Evolutionary conservation across 2,329 filamentous ascomycete genomes (phyloP).

Genomic region (Ophiostoma sp.): DNA sequence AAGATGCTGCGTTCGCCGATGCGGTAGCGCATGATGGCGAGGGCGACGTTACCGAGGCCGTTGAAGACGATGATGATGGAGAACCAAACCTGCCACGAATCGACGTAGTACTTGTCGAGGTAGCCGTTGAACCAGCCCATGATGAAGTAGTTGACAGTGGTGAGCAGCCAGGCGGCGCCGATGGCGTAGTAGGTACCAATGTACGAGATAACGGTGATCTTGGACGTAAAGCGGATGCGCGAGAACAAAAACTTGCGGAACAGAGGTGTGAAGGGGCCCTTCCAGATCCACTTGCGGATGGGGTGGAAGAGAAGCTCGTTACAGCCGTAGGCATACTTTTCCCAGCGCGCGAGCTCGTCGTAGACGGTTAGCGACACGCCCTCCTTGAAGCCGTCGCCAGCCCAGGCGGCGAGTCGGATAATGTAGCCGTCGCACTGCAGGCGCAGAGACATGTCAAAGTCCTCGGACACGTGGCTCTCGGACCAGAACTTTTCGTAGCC

Average conservation of each 20-base stretch:
- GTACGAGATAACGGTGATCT: slow-evolving; percentile 70
- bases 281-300: slow-evolving; percentile 64
- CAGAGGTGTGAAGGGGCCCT: slow-evolving; percentile 71
- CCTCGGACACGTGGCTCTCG: slow-evolving; percentile 72
- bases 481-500: slow-evolving; percentile 78
- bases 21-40: slow-evolving; percentile 69
- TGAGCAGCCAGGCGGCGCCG: slow-evolving; percentile 69
- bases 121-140: slow-evolving; percentile 72
- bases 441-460: slow-evolving; percentile 76
- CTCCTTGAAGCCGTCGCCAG: slow-evolving; percentile 73
- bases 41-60: slow-evolving; percentile 64
- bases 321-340: slow-evolving; percentile 82
- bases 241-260: slow-evolving; percentile 70
- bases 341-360: slow-evolving; percentile 78
- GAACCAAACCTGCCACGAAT: slow-evolving; percentile 76
- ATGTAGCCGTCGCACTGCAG: slow-evolving; percentile 68
- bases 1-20: slow-evolving; percentile 58
- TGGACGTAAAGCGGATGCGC: slow-evolving; percentile 68
- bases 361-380: slow-evolving; percentile 80
- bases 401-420: slow-evolving; percentile 67
- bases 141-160: slow-evolving; percentile 67
- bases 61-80: slow-evolving; percentile 75
- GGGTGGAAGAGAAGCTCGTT: slow-evolving; percentile 79
- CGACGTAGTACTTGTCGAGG: slow-evolving; percentile 74
- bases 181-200: slow-evolving; percentile 79